Evolutionary conservation across 208 protist species (phyloP), one percentile per base, ranked within the genome.

Genomic region (Trypanosoma melophagium): DNA sequence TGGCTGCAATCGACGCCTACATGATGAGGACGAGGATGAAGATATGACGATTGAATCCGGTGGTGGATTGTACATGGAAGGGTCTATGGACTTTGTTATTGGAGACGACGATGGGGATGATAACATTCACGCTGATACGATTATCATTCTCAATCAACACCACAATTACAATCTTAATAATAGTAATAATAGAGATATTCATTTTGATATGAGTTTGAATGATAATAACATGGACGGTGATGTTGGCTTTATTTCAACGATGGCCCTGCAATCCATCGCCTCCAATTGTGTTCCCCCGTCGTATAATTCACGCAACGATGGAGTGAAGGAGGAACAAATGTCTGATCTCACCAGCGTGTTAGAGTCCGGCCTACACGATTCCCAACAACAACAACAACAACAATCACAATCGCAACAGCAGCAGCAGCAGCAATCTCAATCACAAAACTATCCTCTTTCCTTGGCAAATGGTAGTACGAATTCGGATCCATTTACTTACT

Each of bases 71-170:
- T 67, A 50, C 19, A 59, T 67, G 62, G 51, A 67, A n/a, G 22
- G 24, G 8, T 13, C 40, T 51, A 59, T 67, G 51, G 40, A 67
- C 9, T 58, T 56, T 47, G 52, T 67, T 35, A 67, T 67, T 22
- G 19, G 21, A 5, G 19, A 13, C 19, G 31, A 67, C 57, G 62
- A 59, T 17, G 49, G 59, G 25, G 40, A 67, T 31, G 51, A 9
- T 22, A n/a, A 55, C n/a, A 2, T 24, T 7, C 22, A 17, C 1
- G 24, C 2, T 24, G 12, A 21, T 16, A 3, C 1, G 1, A 8
- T 47, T 10, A 35, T 7, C 28, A 35, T 35, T 1, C 28, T 35
- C 28, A 35, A 35, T 35, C 28, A 35, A 35, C 28, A 35, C 28
- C 28, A 35, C 5, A 35, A 5, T 35, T 7, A 35, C 5, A 35